Evolutionary conservation across 169 alveolate genomes (phyloP).

Genomic region (Hepatocystis sp.): DNA sequence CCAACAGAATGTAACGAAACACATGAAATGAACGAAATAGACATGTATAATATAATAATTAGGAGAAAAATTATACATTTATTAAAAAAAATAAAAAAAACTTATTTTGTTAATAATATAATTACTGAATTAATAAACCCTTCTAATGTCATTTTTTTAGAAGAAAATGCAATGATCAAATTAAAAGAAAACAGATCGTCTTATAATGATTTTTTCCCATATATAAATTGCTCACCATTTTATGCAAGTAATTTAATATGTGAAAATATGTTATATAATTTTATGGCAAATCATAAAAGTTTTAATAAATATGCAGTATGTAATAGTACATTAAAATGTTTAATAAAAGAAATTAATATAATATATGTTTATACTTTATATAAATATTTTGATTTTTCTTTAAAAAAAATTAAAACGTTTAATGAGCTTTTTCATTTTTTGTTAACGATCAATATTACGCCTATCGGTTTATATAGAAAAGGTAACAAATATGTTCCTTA

Average conservation of each 20-base stretch:
- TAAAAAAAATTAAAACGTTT: constrained; percentile 47
- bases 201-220: constrained; percentile 71
- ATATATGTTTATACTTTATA: constrained; percentile 29
- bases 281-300: constrained; percentile 69
- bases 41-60: constrained; percentile 61
- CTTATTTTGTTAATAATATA: constrained; percentile 45
- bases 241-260: constrained; percentile 63
- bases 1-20: constrained; percentile 33
- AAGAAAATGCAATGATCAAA: constrained; percentile 72
- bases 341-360: constrained; percentile 38
- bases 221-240: constrained; percentile 51
- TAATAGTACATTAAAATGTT: constrained; percentile 48
- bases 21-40: constrained; percentile 64
- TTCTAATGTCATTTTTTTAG: constrained; percentile 61
- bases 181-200: constrained; percentile 60
- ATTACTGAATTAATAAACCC: constrained; percentile 71
- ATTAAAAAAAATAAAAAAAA: constrained; percentile 33
- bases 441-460: constrained; percentile 31
- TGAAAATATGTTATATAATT: constrained; percentile 66
- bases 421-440: constrained; percentile 49
- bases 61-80: constrained; percentile 53
- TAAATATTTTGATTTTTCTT: constrained; percentile 61
- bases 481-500: constrained; percentile 54
- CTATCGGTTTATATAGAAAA: constrained; percentile 58
- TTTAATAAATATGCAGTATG: constrained; percentile 65